Evolutionary conservation across 257 asterid species (phyloP).

Genomic region (Plantago elongata): DNA sequence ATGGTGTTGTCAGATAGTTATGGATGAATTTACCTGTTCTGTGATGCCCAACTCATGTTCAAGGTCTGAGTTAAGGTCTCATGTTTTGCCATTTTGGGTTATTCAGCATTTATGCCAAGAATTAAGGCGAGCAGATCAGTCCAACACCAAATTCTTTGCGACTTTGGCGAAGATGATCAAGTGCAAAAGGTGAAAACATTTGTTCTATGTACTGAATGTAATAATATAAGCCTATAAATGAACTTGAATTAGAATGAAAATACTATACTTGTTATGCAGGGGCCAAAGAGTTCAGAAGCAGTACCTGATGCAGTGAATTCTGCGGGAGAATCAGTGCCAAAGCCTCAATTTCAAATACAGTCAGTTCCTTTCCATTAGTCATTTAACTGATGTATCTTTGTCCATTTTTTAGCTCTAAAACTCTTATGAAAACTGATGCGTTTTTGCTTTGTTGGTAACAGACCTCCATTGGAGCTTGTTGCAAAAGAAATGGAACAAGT

Average conservation of each 20-base stretch:
- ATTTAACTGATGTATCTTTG: not conserved
- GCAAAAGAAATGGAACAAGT: conserved; percentile 26
- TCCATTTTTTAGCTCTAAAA: not conserved
- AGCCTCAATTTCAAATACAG: conserved; percentile 29
- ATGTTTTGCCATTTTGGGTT: conserved; percentile 14
- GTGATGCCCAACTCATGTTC: conserved; percentile 6
- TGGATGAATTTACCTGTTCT: not conserved
- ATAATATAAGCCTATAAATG: not conserved
- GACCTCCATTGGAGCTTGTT: conserved; percentile 17
- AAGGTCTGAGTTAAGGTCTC: conserved; percentile 9
- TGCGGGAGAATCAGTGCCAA: conserved; percentile 22
- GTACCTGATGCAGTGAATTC: conserved; percentile 4
- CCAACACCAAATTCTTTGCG: conserved; percentile 55
- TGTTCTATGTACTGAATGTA: not conserved
- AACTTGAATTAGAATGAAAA: not conserved
- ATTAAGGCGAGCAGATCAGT: conserved; percentile 61
- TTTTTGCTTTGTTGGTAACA: not conserved
- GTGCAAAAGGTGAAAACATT: conserved; percentile 36
- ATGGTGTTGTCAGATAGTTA: not conserved
- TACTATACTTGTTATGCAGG: conserved; percentile 23
- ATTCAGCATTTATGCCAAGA: conserved; percentile 80
- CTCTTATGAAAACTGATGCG: not conserved
- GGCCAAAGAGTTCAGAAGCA: conserved; percentile 22
- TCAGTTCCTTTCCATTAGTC: conserved; percentile 19
- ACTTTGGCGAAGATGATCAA: conserved; percentile 52